phyloP scores from a whole-genome alignment of 495 filamentous ascomycete species.

The Penicillium flavigenum region DNA sequence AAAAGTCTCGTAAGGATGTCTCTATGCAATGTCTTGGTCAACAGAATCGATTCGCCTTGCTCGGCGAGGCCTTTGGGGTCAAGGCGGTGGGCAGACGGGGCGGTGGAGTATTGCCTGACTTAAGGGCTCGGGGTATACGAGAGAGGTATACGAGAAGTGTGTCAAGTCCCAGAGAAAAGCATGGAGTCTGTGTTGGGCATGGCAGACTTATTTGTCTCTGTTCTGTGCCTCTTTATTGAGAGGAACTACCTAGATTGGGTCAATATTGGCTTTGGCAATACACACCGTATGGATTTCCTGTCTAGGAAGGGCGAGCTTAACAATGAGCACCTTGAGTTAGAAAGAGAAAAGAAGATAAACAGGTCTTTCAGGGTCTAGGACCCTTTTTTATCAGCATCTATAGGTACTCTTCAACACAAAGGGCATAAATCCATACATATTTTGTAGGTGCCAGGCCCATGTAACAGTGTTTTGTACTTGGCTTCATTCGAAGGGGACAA shows the following conservation, averaged over 20 bases:
- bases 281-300: background rate
- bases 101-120: slow-evolving; percentile 8
- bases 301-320: background rate
- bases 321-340: background rate
- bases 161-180: background rate
- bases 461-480: background rate
- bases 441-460: background rate
- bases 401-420: background rate
- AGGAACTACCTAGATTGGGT: background rate
- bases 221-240: background rate
- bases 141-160: background rate
- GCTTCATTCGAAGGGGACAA: background rate
- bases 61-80: slow-evolving; percentile 1
- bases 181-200: background rate
- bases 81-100: slow-evolving; percentile 1
- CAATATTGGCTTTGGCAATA: background rate
- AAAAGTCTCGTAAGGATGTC: slow-evolving; percentile 2
- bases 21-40: slow-evolving; percentile 4
- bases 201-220: background rate
- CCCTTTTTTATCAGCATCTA: background rate
- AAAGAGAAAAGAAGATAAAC: background rate
- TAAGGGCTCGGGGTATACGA: slow-evolving; percentile 6
- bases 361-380: background rate
- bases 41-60: slow-evolving; percentile 9
- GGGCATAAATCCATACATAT: background rate